Evolutionary conservation across 768 basidiomycete genomes (phyloP).

Genomic region (Hebeloma cylindrosporum): DNA sequence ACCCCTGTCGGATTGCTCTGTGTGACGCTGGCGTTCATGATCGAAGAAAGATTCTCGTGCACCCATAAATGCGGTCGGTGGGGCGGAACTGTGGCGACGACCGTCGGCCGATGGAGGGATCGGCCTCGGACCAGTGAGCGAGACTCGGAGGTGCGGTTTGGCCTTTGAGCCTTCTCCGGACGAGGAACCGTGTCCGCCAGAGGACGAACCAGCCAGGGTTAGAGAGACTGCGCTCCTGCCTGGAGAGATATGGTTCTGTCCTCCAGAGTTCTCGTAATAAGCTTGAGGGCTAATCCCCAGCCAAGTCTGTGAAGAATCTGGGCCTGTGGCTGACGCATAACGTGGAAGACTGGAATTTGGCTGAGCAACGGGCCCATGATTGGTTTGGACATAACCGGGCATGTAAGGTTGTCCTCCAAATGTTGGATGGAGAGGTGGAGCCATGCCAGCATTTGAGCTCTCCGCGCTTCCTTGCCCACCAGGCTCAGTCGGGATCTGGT

Average conservation of each 20-base stretch:
- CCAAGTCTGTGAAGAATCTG: conserved; percentile 2
- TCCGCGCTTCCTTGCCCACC: conserved; percentile 24
- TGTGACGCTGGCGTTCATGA: conserved; percentile 14
- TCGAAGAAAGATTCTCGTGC: conserved; percentile 4
- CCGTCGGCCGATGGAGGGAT: not conserved
- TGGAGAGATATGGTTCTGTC: not conserved
- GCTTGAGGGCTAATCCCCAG: conserved; percentile 11
- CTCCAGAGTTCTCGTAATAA: not conserved
- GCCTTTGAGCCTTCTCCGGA: conserved; percentile 9
- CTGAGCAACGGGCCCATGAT: not conserved
- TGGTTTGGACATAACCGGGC: conserved; percentile 14
- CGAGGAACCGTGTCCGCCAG: conserved; percentile 15
- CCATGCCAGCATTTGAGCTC: conserved; percentile 16
- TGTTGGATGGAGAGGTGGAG: conserved; percentile 11
- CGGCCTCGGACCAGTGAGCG: conserved; percentile 16
- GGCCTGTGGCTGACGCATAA: conserved; percentile 6
- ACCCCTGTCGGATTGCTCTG: conserved; percentile 15
- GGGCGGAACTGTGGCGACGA: conserved; percentile 16
- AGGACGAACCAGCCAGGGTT: conserved; percentile 14
- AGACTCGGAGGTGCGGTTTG: conserved; percentile 6
- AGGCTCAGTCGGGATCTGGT: conserved; percentile 10
- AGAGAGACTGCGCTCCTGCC: conserved; percentile 20
- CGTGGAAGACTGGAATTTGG: not conserved
- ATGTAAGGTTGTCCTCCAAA: conserved; percentile 25
- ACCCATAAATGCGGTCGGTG: conserved; percentile 15